Evolutionary conservation across 345 rosid species (phyloP).

Genomic region (Lepidium aucheri): DNA sequence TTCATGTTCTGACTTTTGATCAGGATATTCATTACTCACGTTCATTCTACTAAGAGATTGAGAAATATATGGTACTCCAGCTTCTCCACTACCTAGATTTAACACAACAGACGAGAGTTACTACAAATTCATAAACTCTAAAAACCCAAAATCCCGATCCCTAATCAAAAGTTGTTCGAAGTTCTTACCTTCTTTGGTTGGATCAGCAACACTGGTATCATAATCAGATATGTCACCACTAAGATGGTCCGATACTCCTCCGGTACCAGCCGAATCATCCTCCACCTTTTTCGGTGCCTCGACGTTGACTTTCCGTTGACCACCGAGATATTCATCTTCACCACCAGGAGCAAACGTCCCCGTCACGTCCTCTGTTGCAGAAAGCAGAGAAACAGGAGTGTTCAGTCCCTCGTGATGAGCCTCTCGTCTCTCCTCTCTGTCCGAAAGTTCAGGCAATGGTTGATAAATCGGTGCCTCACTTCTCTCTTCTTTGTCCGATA

Average conservation of each 20-base stretch:
- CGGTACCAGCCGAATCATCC: constrained; percentile 45
- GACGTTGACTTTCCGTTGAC: constrained; percentile 28
- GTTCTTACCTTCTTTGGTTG: constrained; percentile 32
- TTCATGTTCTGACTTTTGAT: background rate
- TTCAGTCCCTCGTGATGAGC: constrained; percentile 20
- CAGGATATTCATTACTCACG: constrained; percentile 15
- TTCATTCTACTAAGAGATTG: constrained; percentile 32
- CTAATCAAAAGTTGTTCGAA: background rate
- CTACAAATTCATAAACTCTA: background rate
- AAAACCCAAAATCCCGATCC: background rate
- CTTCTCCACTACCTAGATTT: constrained; percentile 26
- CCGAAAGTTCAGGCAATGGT: background rate
- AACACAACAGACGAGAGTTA: background rate
- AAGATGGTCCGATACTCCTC: constrained; percentile 12
- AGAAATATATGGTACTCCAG: constrained; percentile 22
- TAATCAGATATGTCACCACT: constrained; percentile 29
- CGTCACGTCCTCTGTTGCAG: background rate
- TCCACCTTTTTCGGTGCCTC: constrained; percentile 29
- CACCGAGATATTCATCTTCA: constrained; percentile 13
- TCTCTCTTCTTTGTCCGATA: background rate
- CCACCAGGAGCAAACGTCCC: constrained; percentile 14
- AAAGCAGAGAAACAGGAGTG: constrained; percentile 4
- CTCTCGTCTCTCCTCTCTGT: constrained; percentile 9
- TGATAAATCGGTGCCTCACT: background rate
- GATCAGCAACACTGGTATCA: constrained; percentile 41